Evolutionary conservation across 495 filamentous ascomycete genomes (phyloP), one percentile per base, ranked within the genome.

Genomic region (Aspergillus sparsus): DNA sequence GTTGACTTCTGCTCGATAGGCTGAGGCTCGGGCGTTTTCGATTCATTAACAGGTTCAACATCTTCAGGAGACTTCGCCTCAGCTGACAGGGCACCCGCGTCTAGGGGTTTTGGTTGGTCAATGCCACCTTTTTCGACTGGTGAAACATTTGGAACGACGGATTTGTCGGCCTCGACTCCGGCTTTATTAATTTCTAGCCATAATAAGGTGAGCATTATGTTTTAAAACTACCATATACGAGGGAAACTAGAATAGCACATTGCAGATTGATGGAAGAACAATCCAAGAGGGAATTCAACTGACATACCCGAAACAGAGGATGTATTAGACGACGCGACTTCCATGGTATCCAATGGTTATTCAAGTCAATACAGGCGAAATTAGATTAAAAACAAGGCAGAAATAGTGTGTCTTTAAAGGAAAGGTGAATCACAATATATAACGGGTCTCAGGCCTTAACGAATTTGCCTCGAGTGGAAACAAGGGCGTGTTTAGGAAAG

Each of bases 281-380:
- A 44, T 18, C 35, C 49, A 18, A 37, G 15, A 9, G 27, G 16
- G 5, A 7, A 18, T 31, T 13, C 15, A n/a, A 9, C 12, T 46
- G 37, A 62, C 64, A 41, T 72, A 75, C 74, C 70, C 51, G 65
- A 35, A 52, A 53, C 50, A 21, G 21, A 27, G 21, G 21, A 3
- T 27, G 21, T 27, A 27, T 27, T 27, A 27, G 21, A 27, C 21
- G 21, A 3, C 21, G 21, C 21, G 21, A 27, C 21, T 3, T 27
- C 21, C 21, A 27, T 27, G 21, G 21, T 27, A 27, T 27, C 21
- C 21, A 27, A 27, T 27, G 21, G 3, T 27, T 27, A 27, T 27
- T 27, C 21, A 27, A 27, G 21, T 1, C 1, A 27, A 27, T 27
- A 27, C 21, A 27, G 21, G 21, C 21, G 21, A 27, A 27, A 27